Base-by-base conservation (phyloP, 192 early-diverging fungal genomes). In the Coemansia sp. region DNA sequence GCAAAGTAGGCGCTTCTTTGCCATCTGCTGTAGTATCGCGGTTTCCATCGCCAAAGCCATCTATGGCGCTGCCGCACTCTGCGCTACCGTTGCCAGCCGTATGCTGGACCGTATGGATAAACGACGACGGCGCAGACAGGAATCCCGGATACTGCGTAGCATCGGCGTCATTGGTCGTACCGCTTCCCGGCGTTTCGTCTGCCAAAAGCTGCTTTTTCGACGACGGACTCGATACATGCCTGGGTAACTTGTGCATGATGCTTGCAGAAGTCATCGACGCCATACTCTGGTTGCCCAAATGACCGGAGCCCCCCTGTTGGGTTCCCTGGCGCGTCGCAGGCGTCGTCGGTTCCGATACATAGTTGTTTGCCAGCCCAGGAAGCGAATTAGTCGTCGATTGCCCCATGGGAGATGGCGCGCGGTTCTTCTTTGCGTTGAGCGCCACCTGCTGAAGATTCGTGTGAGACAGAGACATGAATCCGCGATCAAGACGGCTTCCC, bases 391-490 rank as follows among this genome's bases (percentile, higher is more conserved):
- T 50, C 6, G 58, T 23, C 10, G 72, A 46, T n/a, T 65, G 68
- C 18, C 50, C 28, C 9, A 65, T 45, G 1, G 69, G 70, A 5
- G 75, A 74, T 8, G 72, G 66, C 8, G 32, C 46, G 20, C 50
- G 22, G 0, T 20, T 11, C 19, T 42, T 47, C n/a, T 59, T 46
- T 28, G 42, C 24, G 4, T 13, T 19, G 18, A 59, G 42, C 57
- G 45, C 23, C 4, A 47, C 71, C 14, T 73, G 60, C 55, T 80
- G 77, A 25, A 80, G 60, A 53, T 80, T 74, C 11, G 77, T 67
- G 53, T 80, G 77, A 8, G 75, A 78, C 28, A 61, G 48, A 36
- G 77, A 80, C 60, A 68, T 60, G 28, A 45, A 60, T 29, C 30
- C 66, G 9, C 71, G 68, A 39, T 74, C 71, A 10, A 73, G 58